These are phyloP conservation scores for Suillus fuscotomentosus DNA, from an alignment of 768 basidiomycete species.

Conservation along the genomic window DNA sequence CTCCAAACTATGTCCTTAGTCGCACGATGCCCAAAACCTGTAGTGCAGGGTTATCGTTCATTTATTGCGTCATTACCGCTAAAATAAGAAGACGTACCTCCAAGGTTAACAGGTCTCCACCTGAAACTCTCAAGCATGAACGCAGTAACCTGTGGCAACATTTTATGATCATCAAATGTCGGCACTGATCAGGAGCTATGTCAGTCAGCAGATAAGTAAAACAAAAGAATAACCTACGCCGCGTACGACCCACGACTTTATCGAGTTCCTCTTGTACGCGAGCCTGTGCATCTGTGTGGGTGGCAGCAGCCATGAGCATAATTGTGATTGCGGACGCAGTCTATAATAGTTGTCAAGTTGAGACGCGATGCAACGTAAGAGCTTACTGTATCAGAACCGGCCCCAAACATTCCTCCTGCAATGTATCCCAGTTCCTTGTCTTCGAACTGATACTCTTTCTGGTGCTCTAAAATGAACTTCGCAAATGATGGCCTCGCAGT, in stretches of 20 bases:
- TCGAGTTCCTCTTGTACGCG: slow-evolving; percentile 55
- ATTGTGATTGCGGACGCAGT: slow-evolving; percentile 49
- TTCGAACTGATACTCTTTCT: slow-evolving; percentile 27
- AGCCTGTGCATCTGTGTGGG: slow-evolving; percentile 47
- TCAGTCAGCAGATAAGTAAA: neutral
- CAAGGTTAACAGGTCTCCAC: slow-evolving; percentile 36
- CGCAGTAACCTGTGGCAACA: slow-evolving; percentile 34
- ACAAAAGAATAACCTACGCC: slow-evolving; percentile 12
- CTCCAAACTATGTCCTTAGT: slow-evolving; percentile 51
- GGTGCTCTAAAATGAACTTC: slow-evolving; percentile 36
- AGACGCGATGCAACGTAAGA: neutral
- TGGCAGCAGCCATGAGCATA: slow-evolving; percentile 52
- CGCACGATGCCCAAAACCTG: slow-evolving; percentile 59
- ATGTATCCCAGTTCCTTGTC: slow-evolving; percentile 39
- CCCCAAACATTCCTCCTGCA: slow-evolving; percentile 42
- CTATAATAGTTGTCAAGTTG: slow-evolving; percentile 12
- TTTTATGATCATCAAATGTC: slow-evolving; percentile 32
- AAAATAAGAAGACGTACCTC: slow-evolving; percentile 16
- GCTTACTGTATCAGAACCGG: slow-evolving; percentile 40
- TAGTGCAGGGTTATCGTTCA: slow-evolving; percentile 17
- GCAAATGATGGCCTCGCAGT: slow-evolving; percentile 31
- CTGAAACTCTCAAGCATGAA: slow-evolving; percentile 36
- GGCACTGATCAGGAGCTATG: slow-evolving; percentile 26
- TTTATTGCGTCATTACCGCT: neutral
- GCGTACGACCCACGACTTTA: slow-evolving; percentile 41